A percentile compares a stretch with the other conserved stretches of the same genome.
These are phyloP conservation scores for Cucurbita maxima DNA, from an alignment of 306 rosid species.

Conservation along the genomic window DNA sequence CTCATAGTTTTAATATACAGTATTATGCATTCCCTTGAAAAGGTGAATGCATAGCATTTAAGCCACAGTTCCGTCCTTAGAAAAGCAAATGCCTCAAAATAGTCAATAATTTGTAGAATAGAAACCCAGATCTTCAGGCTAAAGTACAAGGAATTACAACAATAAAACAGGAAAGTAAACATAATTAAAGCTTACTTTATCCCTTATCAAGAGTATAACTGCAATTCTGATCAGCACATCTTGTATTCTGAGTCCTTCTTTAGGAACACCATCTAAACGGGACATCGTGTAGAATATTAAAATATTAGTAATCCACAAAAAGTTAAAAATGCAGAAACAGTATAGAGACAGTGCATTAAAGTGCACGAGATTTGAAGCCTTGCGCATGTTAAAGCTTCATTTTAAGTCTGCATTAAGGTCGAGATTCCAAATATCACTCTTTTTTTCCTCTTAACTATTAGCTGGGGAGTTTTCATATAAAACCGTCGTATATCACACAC, in stretches of 20 bases:
- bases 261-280: slow-evolving; percentile 85
- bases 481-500: neutral
- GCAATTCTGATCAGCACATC: slow-evolving; percentile 93
- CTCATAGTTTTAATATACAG: neutral
- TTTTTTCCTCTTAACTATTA: neutral
- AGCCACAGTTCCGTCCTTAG: neutral
- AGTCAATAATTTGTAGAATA: neutral
- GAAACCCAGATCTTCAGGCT: neutral
- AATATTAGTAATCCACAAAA: neutral
- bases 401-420: neutral
- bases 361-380: neutral
- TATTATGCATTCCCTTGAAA: neutral
- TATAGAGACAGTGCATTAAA: neutral
- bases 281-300: slow-evolving; percentile 12
- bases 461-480: neutral
- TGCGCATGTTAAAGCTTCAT: neutral
- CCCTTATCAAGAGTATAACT: slow-evolving; percentile 49
- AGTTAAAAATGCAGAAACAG: neutral
- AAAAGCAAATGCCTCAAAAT: neutral
- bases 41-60: neutral
- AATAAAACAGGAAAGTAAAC: neutral
- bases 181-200: slow-evolving; percentile 48
- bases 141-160: neutral
- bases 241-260: slow-evolving; percentile 83
- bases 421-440: neutral